Evolutionary conservation across 2,329 filamentous ascomycete species (phyloP), one percentile per base, ranked within the genome.

Genomic region (Rosellinia necatrix): DNA sequence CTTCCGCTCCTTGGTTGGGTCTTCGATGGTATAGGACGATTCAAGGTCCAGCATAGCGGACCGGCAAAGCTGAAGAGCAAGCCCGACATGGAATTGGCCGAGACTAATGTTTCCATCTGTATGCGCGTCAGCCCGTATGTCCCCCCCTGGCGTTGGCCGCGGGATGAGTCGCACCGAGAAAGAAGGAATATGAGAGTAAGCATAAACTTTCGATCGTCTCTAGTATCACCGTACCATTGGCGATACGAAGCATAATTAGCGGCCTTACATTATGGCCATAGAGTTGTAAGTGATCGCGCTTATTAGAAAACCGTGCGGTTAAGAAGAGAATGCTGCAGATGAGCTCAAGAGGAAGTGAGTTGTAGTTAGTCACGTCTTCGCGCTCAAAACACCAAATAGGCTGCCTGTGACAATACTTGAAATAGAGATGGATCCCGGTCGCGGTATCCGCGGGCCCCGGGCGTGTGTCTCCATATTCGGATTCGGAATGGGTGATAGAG

Each of bases 301-400:
- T 61, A 24, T 56, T 49, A 15, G 59, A 59, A 27, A 61, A 61
- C 12, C 59, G 52, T 17, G 59, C 53, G 6, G 59, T 61, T 15
- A 61, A 37, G 29, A 38, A 61, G 6, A 61, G 49, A 15, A 61
- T 56, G 34, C 59, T 61, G 24, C 56, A 61, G 24, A 61, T 46
- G 7, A 61, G 59, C 25, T 61, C 59, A 29, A 59, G 59, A 30
- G 59, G 41, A 37, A 61, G 59, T 22, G 52, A 52, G 49, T 42
- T 51, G 29, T 59, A 56, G 35, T 61, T 49, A 9, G 9, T 49
- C 24, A 61, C 57, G 34, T 61, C 59, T 43, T 61, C 52, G 21
- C 56, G 59, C 24, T 61, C 59, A 19, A 61, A 61, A 37, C 59
- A 61, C 59, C 59, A 61, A 13, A 61, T 59, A 24, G 59, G 59